These are phyloP conservation scores for Paraleonurus japonicus DNA, from an alignment of 257 asterid genomes.

Conservation along the genomic window DNA sequence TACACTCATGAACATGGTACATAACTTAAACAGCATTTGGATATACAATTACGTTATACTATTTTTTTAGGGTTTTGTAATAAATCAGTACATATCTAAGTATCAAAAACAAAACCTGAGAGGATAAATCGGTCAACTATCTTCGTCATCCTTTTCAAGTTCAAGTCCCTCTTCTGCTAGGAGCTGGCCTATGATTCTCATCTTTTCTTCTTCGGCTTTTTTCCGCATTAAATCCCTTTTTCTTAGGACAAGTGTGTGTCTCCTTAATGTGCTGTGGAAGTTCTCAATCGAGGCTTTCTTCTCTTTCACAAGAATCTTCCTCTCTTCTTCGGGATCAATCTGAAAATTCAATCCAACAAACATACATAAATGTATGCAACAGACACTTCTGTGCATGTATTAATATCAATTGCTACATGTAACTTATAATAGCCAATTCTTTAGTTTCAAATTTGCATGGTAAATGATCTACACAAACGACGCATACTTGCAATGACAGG, in stretches of 20 bases:
- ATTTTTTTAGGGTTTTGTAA: neutral
- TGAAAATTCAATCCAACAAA: slow-evolving; percentile 26
- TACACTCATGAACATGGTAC: neutral
- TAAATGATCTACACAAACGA: neutral
- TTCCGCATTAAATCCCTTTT: slow-evolving; percentile 75
- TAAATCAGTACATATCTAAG: slow-evolving; percentile 9
- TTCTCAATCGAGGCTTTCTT: slow-evolving; percentile 73
- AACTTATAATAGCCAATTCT: neutral
- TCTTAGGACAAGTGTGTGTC: slow-evolving; percentile 76
- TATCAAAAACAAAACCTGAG: neutral
- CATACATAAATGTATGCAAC: neutral
- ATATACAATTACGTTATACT: slow-evolving; percentile 13
- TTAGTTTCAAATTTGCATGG: neutral
- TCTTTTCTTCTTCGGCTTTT: slow-evolving; percentile 82
- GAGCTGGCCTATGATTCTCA: slow-evolving; percentile 59
- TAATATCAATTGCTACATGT: neutral
- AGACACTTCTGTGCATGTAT: neutral
- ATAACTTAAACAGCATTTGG: slow-evolving; percentile 1
- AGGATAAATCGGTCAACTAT: slow-evolving; percentile 21
- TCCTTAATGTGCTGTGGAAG: slow-evolving; percentile 64
- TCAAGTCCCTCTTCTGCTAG: slow-evolving; percentile 97
- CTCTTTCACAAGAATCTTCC: slow-evolving; percentile 79
- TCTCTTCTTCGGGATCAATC: slow-evolving; percentile 92
- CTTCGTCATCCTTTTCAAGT: slow-evolving; percentile 68
- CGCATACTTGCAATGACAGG: neutral